Evolutionary conservation across 129 eudicot genomes (phyloP).

Genomic region (Silybum marianum): DNA sequence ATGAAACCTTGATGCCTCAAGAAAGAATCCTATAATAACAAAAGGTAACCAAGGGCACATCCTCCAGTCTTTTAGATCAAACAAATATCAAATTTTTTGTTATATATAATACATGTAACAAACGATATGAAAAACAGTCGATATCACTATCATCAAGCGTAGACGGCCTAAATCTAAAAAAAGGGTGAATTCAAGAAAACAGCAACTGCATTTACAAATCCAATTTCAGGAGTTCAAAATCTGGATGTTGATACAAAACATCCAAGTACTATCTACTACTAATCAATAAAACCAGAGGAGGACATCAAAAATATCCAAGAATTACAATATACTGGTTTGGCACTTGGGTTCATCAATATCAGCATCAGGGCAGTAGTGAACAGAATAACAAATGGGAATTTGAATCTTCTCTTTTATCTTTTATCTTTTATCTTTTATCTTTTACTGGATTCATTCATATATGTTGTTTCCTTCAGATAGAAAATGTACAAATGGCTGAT

Average conservation of each 20-base stretch:
- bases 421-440: no score
- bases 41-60: background rate
- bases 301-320: constrained; percentile 1
- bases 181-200: background rate
- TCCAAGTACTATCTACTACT: constrained; percentile 15
- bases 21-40: background rate
- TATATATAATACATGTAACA: background rate
- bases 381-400: background rate
- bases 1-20: background rate
- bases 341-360: constrained; percentile 6
- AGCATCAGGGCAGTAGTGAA: constrained; percentile 11
- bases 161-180: background rate
- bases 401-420: constrained; percentile 13
- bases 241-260: constrained; percentile 1
- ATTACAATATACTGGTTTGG: constrained; percentile 10
- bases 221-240: constrained; percentile 4
- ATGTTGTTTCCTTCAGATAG: constrained; percentile 25
- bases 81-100: background rate
- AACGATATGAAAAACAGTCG: background rate
- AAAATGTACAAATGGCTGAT: constrained; percentile 18
- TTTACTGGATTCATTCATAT: constrained; percentile 32
- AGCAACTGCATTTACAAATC: background rate
- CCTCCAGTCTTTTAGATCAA: background rate
- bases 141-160: background rate
- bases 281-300: constrained; percentile 19